Base-by-base conservation (phyloP, 2,329 filamentous ascomycete species). In the Claviceps pazoutovae region DNA sequence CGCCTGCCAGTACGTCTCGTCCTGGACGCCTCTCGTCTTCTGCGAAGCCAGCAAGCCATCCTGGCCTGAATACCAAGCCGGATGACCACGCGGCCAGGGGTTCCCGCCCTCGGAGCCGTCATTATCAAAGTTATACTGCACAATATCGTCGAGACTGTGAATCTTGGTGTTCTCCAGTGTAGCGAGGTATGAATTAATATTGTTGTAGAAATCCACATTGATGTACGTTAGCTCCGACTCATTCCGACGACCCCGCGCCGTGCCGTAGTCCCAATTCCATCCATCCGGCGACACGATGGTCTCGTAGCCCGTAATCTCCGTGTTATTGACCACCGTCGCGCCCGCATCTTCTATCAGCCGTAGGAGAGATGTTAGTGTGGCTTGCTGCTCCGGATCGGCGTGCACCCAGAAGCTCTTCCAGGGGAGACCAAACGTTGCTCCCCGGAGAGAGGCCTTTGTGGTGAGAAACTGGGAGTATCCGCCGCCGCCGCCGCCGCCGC, bases 241-340 rank as follows among this genome's bases (percentile, higher is more conserved):
- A 54, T 88, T 86, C n/a, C 80, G 68, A 58, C 70, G 80, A 2
- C 82, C 81, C 4, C 82, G 75, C 1, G 70, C 74, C 5, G 57
- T 72, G 14, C 83, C 83, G 56, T 79, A 84, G 59, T 85, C 82
- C 76, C 85, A 89, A 64, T 88, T 72, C 84, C 84, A 89, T n/a
- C 82, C 82, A 48, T 76, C 63, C 0, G 79, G 82, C 36, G 75
- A 77, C 13, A 88, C 74, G 23, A 86, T 77, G 0, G 68, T 76
- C 59, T 81, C 64, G 58, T 79, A 76, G 61, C 79, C 70, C 21
- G 79, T 78, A 2, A 89, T 72, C 61, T 89, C 84, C 0, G 83
- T 86, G 26, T 74, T 74, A 59, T 88, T 86, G 60, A 88, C 69
- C 42, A 89, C 72, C 1, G 74, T 83, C 0, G 82, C 84, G 1